These are phyloP conservation scores for Cytospora schulzeri DNA, from an alignment of 2,329 filamentous ascomycete species.

Conservation along the genomic window DNA sequence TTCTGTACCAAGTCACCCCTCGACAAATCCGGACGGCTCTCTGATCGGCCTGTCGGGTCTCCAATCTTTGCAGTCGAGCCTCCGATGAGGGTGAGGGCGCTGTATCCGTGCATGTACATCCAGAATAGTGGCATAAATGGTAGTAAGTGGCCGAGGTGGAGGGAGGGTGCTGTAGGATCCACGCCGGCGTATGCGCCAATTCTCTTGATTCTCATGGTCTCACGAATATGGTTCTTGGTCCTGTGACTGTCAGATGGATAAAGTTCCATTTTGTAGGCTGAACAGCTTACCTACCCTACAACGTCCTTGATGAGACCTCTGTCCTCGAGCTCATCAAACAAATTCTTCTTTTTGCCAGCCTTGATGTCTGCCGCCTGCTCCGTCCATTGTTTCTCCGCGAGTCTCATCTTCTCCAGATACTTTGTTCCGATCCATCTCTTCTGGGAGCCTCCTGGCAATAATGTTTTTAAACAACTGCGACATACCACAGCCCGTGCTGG, in stretches of 20 bases:
- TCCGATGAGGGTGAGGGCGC: conserved; percentile 68
- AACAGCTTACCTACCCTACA: conserved; percentile 61
- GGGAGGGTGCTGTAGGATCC: conserved; percentile 77
- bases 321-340: conserved; percentile 69
- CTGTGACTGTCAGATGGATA: conserved; percentile 21
- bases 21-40: conserved; percentile 58
- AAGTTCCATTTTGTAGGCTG: neutral
- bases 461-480: conserved; percentile 9
- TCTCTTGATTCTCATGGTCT: conserved; percentile 64
- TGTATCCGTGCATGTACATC: conserved; percentile 77
- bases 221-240: conserved; percentile 52
- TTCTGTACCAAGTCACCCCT: conserved; percentile 61
- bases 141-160: conserved; percentile 80
- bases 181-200: conserved; percentile 79
- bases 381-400: conserved; percentile 51
- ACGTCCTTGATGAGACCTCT: conserved; percentile 74
- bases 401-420: conserved; percentile 46
- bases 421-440: conserved; percentile 44
- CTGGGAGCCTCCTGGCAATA: conserved; percentile 24
- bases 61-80: conserved; percentile 78
- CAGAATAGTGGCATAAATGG: conserved; percentile 84
- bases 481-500: conserved; percentile 21
- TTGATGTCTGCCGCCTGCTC: conserved; percentile 49
- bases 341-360: conserved; percentile 51
- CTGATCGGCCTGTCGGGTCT: conserved; percentile 72